These are phyloP conservation scores for Marchantia paleacea DNA, from an alignment of 225 moss, liverwort and hornwort genomes.

Conservation along the genomic window DNA sequence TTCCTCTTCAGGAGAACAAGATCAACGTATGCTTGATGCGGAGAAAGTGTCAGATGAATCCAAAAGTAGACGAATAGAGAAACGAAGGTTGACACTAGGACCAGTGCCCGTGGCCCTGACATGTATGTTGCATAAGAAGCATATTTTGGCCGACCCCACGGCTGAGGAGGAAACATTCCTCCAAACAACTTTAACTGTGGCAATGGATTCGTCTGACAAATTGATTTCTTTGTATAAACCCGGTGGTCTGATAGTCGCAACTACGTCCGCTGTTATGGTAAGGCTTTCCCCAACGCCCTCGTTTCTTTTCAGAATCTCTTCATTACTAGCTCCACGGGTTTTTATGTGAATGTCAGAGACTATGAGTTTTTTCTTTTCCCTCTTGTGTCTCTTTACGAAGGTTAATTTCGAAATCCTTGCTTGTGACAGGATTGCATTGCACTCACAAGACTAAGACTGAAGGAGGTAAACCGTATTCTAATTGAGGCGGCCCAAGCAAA, in stretches of 20 bases:
- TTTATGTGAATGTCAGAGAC: not conserved
- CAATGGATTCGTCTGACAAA: slow-evolving; percentile 57
- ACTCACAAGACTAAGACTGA: slow-evolving; percentile 59
- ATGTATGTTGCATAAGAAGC: slow-evolving; percentile 64
- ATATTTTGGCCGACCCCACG: slow-evolving; percentile 80
- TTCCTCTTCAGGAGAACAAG: slow-evolving; percentile 11
- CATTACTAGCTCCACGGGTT: not conserved
- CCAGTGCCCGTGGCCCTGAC: slow-evolving; percentile 75
- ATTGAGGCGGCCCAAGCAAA: slow-evolving; percentile 34
- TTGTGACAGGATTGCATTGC: slow-evolving; percentile 73
- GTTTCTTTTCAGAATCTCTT: not conserved
- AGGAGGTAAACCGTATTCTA: slow-evolving; percentile 63
- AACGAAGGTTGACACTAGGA: slow-evolving; percentile 61
- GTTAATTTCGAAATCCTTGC: not conserved
- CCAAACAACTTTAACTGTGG: slow-evolving; percentile 62
- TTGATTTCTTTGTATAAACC: slow-evolving; percentile 88
- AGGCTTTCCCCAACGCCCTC: not conserved
- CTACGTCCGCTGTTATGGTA: slow-evolving; percentile 74
- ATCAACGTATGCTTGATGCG: slow-evolving; percentile 19
- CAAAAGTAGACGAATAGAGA: slow-evolving; percentile 29
- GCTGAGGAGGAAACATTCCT: slow-evolving; percentile 87
- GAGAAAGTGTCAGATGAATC: slow-evolving; percentile 8
- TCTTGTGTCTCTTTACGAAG: not conserved
- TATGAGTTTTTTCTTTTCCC: not conserved
- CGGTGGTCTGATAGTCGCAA: slow-evolving; percentile 63